Percentiles rank a stretch among this genome's conserved stretches.
Conservation (phyloP, 2,329 filamentous ascomycete genomes). For the Ceratocystis huliohia region DNA sequence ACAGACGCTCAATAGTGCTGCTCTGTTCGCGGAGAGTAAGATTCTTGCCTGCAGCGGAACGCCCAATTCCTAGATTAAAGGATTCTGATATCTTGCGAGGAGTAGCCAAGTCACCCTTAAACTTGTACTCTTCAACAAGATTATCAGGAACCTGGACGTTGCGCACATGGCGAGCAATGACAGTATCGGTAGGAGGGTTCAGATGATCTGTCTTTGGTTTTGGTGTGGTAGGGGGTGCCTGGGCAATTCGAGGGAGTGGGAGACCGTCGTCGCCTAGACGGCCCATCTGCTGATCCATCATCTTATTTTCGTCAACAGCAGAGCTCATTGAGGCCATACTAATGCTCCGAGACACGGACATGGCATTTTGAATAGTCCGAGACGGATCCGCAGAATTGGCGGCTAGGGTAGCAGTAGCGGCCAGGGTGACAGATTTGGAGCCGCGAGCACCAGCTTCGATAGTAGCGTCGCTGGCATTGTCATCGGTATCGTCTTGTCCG, state of each 20-base stretch:
- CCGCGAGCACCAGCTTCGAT: constrained; percentile 38
- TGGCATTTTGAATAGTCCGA: constrained; percentile 32
- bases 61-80: constrained; percentile 34
- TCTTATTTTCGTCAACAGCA: constrained; percentile 43
- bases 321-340: constrained; percentile 87
- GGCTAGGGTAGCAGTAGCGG: constrained; percentile 36
- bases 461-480: constrained; percentile 60
- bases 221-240: constrained; percentile 54
- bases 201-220: constrained; percentile 44
- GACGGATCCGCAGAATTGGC: constrained; percentile 67
- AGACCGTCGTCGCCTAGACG: constrained; percentile 38
- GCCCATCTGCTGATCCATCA: constrained; percentile 34
- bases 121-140: constrained; percentile 72
- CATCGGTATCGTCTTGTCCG: constrained; percentile 39
- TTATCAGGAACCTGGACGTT: constrained; percentile 87
- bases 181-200: constrained; percentile 65
- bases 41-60: constrained; percentile 46
- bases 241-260: constrained; percentile 24
- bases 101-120: constrained; percentile 53
- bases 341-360: constrained; percentile 46
- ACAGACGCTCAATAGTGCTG: constrained; percentile 87
- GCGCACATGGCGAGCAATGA: constrained; percentile 74
- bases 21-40: constrained; percentile 95
- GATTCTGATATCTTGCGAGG: constrained; percentile 41
- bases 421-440: constrained; percentile 15